Conservation (phyloP, 1,284 basidiomycete genomes). For the Rhodotorula sp. region DNA sequence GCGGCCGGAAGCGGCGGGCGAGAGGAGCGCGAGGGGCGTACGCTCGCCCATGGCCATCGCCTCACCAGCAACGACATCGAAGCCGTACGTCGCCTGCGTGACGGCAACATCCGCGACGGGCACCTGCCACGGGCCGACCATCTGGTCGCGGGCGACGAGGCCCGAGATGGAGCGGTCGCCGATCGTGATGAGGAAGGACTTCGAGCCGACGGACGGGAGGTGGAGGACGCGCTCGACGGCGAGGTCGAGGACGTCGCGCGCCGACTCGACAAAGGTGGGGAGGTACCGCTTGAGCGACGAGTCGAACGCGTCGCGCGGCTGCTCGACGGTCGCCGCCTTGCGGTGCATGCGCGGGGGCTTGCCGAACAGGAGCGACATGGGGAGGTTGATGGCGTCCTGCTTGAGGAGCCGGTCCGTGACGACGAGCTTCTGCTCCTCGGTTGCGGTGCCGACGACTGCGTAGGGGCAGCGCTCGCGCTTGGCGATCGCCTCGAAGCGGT, state of each 20-base stretch:
- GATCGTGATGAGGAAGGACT: conserved; percentile 97
- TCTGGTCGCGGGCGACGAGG: conserved; percentile 92
- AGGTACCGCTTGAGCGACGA: conserved; percentile 69
- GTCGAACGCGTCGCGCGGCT: conserved; percentile 68
- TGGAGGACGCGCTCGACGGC: conserved; percentile 81
- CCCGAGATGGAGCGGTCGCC: conserved; percentile 94
- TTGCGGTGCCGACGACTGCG: conserved; percentile 86
- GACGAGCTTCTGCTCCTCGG: conserved; percentile 71
- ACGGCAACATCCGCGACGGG: conserved; percentile 97
- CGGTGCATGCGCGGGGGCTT: conserved; percentile 93
- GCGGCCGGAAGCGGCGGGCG: conserved; percentile 83
- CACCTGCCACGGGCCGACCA: conserved; percentile 99
- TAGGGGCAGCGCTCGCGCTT: conserved; percentile 89
- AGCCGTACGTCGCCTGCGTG: conserved; percentile 91
- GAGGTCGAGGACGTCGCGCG: conserved; percentile 55
- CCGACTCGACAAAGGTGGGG: conserved; percentile 51
- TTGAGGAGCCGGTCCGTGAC: conserved; percentile 85
- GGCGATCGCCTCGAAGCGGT: conserved; percentile 73
- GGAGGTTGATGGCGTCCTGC: conserved; percentile 79
- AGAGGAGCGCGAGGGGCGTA: conserved; percentile 85
- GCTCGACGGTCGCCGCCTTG: conserved; percentile 62
- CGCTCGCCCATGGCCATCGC: conserved; percentile 98
- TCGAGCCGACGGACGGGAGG: conserved; percentile 89
- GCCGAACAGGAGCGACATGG: conserved; percentile 95
- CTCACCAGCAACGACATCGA: conserved; percentile 77